Percentiles rank a stretch among this genome's conserved stretches.
phyloP scores from a whole-genome alignment of 768 basidiomycete species.

The Mycena capillaripes region DNA sequence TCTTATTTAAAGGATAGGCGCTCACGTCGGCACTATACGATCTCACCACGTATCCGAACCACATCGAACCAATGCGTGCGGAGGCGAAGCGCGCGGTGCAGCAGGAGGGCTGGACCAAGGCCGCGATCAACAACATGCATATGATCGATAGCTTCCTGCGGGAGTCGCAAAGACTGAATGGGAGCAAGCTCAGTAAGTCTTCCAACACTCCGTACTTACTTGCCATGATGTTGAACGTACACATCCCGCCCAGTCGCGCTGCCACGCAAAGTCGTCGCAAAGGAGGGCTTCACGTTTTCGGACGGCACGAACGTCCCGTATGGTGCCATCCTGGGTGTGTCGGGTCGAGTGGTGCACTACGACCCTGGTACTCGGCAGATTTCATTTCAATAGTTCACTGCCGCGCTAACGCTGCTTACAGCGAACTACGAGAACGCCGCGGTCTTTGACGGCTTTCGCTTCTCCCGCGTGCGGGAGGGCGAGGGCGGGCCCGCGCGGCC shows the following conservation, averaged over 20 bases:
- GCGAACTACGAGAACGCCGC: too few species aligned
- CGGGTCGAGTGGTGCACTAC: too few species aligned
- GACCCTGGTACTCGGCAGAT: too few species aligned
- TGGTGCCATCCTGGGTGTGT: slow-evolving; percentile 35
- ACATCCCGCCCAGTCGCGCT: slow-evolving; percentile 38
- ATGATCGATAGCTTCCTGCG: slow-evolving; percentile 36
- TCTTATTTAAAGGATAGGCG: not conserved
- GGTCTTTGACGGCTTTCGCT: too few species aligned
- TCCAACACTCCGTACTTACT: too few species aligned
- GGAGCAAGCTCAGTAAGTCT: not conserved
- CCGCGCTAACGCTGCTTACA: too few species aligned
- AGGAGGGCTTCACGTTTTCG: too few species aligned
- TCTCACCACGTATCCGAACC: slow-evolving; percentile 39
- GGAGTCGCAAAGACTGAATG: slow-evolving; percentile 45
- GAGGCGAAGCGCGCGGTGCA: slow-evolving; percentile 42
- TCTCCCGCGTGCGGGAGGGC: too few species aligned
- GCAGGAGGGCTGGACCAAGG: slow-evolving; percentile 50
- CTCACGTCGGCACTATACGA: slow-evolving; percentile 37
- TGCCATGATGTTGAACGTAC: too few species aligned
- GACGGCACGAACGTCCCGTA: slow-evolving; percentile 52
- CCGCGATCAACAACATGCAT: slow-evolving; percentile 46
- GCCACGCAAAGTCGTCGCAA: slow-evolving; percentile 43
- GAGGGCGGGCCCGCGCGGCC: too few species aligned
- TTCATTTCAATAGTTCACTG: too few species aligned
- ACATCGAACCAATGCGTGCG: slow-evolving; percentile 40